Evolutionary conservation across 768 basidiomycete genomes (phyloP).

Genomic region (Sarcodon aspratus): DNA sequence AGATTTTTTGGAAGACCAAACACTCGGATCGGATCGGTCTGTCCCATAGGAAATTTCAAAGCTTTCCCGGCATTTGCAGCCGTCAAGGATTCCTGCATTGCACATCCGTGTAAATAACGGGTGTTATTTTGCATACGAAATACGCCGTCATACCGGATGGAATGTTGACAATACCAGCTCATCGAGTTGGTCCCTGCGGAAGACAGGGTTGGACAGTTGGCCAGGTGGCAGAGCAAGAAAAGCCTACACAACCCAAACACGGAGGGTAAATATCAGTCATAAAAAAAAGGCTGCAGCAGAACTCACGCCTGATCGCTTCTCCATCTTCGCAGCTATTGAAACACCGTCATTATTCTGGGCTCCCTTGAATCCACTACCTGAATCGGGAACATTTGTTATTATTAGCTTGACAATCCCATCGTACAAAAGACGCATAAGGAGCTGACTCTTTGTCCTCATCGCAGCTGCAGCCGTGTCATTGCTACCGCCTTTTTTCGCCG

Average conservation of each 20-base stretch:
- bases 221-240: neutral
- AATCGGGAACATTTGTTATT: too few species aligned
- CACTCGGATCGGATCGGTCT: conserved; percentile 40
- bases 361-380: neutral
- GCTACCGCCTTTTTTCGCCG: too few species aligned
- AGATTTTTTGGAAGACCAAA: conserved; percentile 68
- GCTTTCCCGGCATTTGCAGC: conserved; percentile 30
- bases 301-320: neutral
- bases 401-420: too few species aligned
- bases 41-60: conserved; percentile 30
- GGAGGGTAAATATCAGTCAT: neutral
- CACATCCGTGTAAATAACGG: conserved; percentile 6
- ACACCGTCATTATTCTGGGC: neutral
- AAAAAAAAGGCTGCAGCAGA: neutral
- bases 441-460: too few species aligned
- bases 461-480: too few species aligned
- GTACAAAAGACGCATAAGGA: too few species aligned
- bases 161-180: neutral
- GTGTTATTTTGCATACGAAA: neutral
- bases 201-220: neutral
- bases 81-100: conserved; percentile 21
- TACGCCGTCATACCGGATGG: neutral
- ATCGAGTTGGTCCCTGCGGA: neutral
- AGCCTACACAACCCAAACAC: neutral
- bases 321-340: neutral